Conservation (phyloP, 2,329 filamentous ascomycete species). For the Pyrenochaeta sp. region DNA sequence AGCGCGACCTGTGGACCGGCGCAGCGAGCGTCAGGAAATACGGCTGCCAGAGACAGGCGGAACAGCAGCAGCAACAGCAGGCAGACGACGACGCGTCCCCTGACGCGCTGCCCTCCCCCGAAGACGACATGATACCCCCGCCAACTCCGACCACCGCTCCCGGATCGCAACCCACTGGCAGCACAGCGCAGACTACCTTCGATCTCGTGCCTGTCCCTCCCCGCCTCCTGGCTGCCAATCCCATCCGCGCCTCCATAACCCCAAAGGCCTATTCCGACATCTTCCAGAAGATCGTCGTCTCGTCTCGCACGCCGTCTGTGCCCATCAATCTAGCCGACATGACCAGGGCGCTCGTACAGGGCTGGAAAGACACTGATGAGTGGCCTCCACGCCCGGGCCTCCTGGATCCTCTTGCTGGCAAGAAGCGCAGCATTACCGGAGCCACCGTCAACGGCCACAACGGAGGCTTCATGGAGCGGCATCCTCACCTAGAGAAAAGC, state of each 20-base stretch:
- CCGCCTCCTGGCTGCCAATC: conserved; percentile 75
- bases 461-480: conserved; percentile 43
- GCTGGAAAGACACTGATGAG: conserved; percentile 92
- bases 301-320: conserved; percentile 80
- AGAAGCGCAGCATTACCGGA: conserved; percentile 37
- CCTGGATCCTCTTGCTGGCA: conserved; percentile 55
- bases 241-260: conserved; percentile 78
- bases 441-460: conserved; percentile 20
- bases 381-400: conserved; percentile 77
- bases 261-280: conserved; percentile 79
- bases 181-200: conserved; percentile 17
- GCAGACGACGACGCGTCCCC: no score
- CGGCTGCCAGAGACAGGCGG: conserved; percentile 13
- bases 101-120: no score
- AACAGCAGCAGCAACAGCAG: no score
- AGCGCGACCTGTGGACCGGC: conserved; percentile 85
- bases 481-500: conserved; percentile 52
- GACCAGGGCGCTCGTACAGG: conserved; percentile 79
- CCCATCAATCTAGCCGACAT: conserved; percentile 88
- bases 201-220: conserved; percentile 73
- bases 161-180: conserved; percentile 10
- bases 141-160: conserved; percentile 10
- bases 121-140: no score
- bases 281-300: conserved; percentile 86
- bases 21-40: conserved; percentile 61